Evolutionary conservation across 1,284 basidiomycete species (phyloP).

Genomic region (Tremellales sp.): DNA sequence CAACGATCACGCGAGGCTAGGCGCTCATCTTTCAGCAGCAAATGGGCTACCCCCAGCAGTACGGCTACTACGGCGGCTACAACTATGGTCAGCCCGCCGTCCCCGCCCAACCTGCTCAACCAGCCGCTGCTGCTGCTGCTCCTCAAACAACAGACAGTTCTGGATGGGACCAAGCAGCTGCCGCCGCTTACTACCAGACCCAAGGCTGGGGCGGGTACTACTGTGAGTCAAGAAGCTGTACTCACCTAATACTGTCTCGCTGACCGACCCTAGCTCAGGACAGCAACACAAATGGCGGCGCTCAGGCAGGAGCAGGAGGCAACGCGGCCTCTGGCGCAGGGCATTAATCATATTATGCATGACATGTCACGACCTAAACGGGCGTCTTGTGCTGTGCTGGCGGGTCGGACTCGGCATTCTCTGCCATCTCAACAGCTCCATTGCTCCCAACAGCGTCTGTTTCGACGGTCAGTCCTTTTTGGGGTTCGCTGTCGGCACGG

Average conservation of each 20-base stretch:
- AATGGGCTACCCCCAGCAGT: slow-evolving; percentile 30
- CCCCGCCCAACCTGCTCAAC: slow-evolving; percentile 39
- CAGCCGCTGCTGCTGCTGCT: slow-evolving; percentile 8
- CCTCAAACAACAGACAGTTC: slow-evolving; percentile 8
- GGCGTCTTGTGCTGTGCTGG: too few relatives aligned
- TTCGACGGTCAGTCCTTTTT: too few relatives aligned
- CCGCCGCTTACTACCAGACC: slow-evolving; percentile 36
- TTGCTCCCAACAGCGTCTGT: too few relatives aligned
- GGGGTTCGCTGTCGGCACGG: too few relatives aligned
- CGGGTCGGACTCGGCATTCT: too few relatives aligned
- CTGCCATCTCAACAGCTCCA: too few relatives aligned
- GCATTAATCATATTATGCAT: neutral
- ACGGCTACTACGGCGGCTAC: slow-evolving; percentile 44
- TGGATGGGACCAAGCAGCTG: slow-evolving; percentile 37
- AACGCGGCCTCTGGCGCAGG: neutral
- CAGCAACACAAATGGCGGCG: neutral
- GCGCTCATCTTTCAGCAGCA: too few relatives aligned
- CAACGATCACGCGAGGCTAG: too few relatives aligned
- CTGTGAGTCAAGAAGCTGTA: slow-evolving; percentile 31
- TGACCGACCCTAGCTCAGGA: neutral
- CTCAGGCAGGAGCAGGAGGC: too few relatives aligned
- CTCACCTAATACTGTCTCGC: too few relatives aligned
- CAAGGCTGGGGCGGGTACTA: slow-evolving; percentile 44
- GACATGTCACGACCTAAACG: neutral
- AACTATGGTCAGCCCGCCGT: slow-evolving; percentile 35